Evolutionary conservation across 2,329 filamentous ascomycete genomes (phyloP).

Genomic region (Meredithiella fracta): DNA sequence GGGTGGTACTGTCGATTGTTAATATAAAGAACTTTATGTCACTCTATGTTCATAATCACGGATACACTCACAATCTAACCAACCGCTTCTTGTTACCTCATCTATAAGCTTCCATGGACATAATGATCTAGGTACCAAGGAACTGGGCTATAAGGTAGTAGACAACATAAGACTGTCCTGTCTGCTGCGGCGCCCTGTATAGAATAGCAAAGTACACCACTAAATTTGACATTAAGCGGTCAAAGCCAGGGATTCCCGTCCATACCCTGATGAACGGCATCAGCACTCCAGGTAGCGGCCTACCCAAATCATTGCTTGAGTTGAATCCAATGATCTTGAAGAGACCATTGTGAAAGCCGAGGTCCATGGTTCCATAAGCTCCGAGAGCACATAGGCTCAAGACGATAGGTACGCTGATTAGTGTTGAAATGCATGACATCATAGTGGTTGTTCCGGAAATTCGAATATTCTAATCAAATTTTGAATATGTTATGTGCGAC

Average conservation of each 20-base stretch:
- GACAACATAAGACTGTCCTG: neutral
- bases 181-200: neutral
- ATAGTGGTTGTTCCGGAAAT: too few relatives aligned
- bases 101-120: constrained; percentile 8
- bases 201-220: constrained; percentile 9
- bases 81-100: constrained; percentile 1
- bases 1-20: constrained; percentile 3
- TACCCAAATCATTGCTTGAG: neutral
- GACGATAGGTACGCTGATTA: neutral
- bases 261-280: constrained; percentile 1
- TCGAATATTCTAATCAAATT: too few relatives aligned
- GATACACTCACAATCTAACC: too few relatives aligned
- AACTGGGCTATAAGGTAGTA: constrained; percentile 7
- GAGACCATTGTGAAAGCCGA: constrained; percentile 8
- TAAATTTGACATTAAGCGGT: constrained; percentile 3
- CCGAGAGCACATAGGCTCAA: neutral
- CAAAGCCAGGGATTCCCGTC: neutral
- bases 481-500: too few relatives aligned
- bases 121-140: constrained; percentile 6
- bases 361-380: neutral
- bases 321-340: constrained; percentile 3
- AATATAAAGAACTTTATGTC: too few relatives aligned
- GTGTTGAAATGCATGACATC: neutral
- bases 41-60: too few relatives aligned
- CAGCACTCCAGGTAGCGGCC: neutral